Conservation (phyloP, 2,329 filamentous ascomycete genomes). For the Juglanconis oblonga region DNA sequence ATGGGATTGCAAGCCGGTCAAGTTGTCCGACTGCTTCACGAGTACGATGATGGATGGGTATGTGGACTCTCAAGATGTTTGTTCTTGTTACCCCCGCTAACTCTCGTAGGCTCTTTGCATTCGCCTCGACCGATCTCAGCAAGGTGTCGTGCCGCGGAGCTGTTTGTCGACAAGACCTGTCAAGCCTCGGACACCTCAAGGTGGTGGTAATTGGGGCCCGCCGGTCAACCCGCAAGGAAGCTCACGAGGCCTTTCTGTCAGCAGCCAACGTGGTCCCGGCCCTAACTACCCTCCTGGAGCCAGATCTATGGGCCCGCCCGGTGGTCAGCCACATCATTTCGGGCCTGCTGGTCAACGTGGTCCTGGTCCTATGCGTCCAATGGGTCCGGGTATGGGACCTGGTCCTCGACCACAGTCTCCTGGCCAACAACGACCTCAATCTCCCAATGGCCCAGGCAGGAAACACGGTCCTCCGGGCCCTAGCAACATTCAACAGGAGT, state of each 20-base stretch:
- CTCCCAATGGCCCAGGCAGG: constrained; percentile 39
- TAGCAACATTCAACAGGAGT: constrained; percentile 42
- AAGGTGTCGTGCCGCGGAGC: constrained; percentile 90
- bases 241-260: constrained; percentile 31
- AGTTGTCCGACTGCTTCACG: constrained; percentile 83
- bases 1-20: constrained; percentile 77
- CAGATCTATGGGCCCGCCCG: constrained; percentile 39
- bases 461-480: constrained; percentile 42
- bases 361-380: constrained; percentile 24
- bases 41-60: constrained; percentile 98
- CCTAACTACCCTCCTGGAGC: constrained; percentile 32
- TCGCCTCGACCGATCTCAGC: constrained; percentile 81
- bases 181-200: constrained; percentile 67
- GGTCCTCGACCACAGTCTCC: constrained; percentile 41
- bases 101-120: constrained; percentile 75
- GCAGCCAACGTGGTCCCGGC: constrained; percentile 39
- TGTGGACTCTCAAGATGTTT: constrained; percentile 34
- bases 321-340: constrained; percentile 29
- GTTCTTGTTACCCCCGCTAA: neutral
- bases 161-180: constrained; percentile 90
- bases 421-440: constrained; percentile 32
- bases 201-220: constrained; percentile 49
- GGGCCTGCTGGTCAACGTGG: constrained; percentile 32
- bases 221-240: constrained; percentile 46
- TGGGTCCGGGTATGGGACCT: constrained; percentile 30